Evolutionary conservation across 2,329 filamentous ascomycete genomes (phyloP).

Genomic region (Penicillium sp.): DNA sequence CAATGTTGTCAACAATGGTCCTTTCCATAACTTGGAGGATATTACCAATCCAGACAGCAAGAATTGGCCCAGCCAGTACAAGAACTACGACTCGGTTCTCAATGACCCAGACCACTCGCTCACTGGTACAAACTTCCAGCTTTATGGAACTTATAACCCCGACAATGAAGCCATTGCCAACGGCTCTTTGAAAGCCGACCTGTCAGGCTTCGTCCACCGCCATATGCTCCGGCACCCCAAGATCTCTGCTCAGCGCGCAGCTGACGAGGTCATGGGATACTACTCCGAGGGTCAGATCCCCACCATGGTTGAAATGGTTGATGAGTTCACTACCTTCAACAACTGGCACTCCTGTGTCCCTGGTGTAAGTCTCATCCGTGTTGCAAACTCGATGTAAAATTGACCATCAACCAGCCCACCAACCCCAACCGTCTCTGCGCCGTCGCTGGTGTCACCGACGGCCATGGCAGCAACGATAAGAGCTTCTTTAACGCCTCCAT

Average conservation of each 20-base stretch:
- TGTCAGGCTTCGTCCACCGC: slow-evolving; percentile 39
- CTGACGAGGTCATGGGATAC: slow-evolving; percentile 43
- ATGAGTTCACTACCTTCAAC: slow-evolving; percentile 44
- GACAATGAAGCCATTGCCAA: slow-evolving; percentile 35
- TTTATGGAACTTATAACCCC: slow-evolving; percentile 39
- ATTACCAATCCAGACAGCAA: slow-evolving; percentile 24
- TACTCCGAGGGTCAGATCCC: slow-evolving; percentile 43
- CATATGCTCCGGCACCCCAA: slow-evolving; percentile 33
- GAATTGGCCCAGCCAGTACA: slow-evolving; percentile 29
- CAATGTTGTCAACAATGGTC: slow-evolving; percentile 41
- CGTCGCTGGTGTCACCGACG: slow-evolving; percentile 25
- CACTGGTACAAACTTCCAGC: slow-evolving; percentile 42
- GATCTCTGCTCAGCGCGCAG: slow-evolving; percentile 27
- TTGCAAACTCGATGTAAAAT: neutral
- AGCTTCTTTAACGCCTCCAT: slow-evolving; percentile 28
- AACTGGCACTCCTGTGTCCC: slow-evolving; percentile 44
- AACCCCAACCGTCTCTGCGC: slow-evolving; percentile 42
- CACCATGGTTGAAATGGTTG: slow-evolving; percentile 37
- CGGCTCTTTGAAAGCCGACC: slow-evolving; percentile 26
- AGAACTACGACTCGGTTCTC: slow-evolving; percentile 39
- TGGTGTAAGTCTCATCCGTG: slow-evolving; percentile 31
- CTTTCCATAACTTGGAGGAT: slow-evolving; percentile 39
- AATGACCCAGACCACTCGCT: slow-evolving; percentile 42
- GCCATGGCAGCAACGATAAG: slow-evolving; percentile 29
- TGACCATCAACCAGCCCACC: slow-evolving; percentile 33